Base-by-base conservation (phyloP, 1,284 basidiomycete species). In the Heterobasidion parviporum region DNA sequence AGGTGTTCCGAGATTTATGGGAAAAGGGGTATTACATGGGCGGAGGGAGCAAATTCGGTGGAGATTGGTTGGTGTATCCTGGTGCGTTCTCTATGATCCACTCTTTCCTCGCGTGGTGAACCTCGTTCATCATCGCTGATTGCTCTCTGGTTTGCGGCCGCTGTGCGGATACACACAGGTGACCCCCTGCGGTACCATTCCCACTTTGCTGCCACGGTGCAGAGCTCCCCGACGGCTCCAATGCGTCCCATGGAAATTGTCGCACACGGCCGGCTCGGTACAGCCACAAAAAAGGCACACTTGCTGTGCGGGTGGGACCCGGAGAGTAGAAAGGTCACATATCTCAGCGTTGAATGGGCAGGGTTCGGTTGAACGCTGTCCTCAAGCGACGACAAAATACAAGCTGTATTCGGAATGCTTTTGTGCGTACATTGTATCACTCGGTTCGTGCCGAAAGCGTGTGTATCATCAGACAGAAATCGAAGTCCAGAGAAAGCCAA, bases 141-240 rank as follows among this genome's bases (percentile, higher is more conserved):
- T 12, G 26, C 26, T 26, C 4, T 26, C 26, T 26, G 26, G 43
- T 18, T 26, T 50, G 34, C 49, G 49, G 8, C 46, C 10, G 46
- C 18, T 3, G 10, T 6, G 10, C 18, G 18, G 14, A 32, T 16
- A 16, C 34, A 14, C 34, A 10, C 56, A 94, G 95, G 95, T 54
- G 97, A 99, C 67, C 94, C 95, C 5, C 72, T 99, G 35, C 81
- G 97, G 15, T 99, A 97, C 68, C 97, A 99, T 65, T 96, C 94
- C 1, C 97, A 99, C 70, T 99, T 98, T 67, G 89, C 90, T 10
- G 89, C 89, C 8, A 85, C 90, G 14, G 89, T 96, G 6, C 71
- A 92, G 26, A 79, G 87, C 34, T 82, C 86, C 0, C 80, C 83
- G 1, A 67, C 74, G 8, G 71, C 82, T 9, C 65, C 77, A 0